Base-by-base conservation (phyloP, 164 flowering plant species). In the Tetracentron sinense region DNA sequence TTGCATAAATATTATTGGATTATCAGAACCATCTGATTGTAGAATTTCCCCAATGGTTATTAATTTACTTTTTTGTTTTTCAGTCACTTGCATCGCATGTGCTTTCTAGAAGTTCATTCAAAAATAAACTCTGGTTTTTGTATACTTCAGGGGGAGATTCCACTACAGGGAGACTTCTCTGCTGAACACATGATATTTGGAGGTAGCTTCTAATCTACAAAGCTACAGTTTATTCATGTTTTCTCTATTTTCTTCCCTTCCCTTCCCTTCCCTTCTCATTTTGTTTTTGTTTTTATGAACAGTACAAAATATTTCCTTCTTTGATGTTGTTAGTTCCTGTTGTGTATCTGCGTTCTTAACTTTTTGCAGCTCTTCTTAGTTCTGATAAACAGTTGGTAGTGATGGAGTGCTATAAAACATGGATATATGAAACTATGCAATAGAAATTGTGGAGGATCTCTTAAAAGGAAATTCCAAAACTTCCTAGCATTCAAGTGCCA, bases 161-260 rank as follows among this genome's bases (percentile, higher is more conserved):
- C 99, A 52, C 87, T 94, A 23, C 99, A 94, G 76, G 99, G 99
- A 65, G 97, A 94, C 76, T 91, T 94, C 70, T 94, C 99, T 61
- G 96, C 96, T 4, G 90, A 89, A 59, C 97, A 91, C 79, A 94
- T 94, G 97, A 91, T 94, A 67, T 91, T 89, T 79, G 96, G 99
- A 83, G 97, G 97, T 89, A 59, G 33, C 60, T 63, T 31, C 31
- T 20, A 7, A 12, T 7, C 11, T 19, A 7, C 20, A 16, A 16
- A 7, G 2, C 1, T 54, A 57, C 5, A 33, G 23, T 33, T 57
- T 22, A 35, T 55, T 28, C 23, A 4, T 16, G 15, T 31, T 35
- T 10, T 4, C 29, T 49, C 17, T 28, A 42, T 55, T 19, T 42
- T 27, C 3, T 19, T 53, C 31, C 42, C 17, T 17, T 26, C 28